phyloP scores from a whole-genome alignment of 169 alveolate species.

The Pseudocohnilembus persalinus region DNA sequence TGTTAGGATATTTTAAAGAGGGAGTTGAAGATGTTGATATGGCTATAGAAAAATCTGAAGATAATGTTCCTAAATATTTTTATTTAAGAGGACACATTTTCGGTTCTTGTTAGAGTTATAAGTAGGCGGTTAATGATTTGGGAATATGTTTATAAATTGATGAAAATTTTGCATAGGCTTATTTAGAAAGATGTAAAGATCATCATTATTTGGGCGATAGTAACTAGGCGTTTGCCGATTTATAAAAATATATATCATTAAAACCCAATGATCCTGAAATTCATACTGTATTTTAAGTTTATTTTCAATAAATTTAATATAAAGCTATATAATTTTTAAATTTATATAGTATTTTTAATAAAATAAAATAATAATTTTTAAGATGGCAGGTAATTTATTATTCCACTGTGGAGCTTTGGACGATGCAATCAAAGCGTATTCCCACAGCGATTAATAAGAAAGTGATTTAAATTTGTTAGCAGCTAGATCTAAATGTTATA shows the following conservation, averaged over 20 bases:
- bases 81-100: conserved; percentile 43
- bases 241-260: conserved; percentile 32
- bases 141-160: conserved; percentile 22
- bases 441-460: conserved; percentile 21
- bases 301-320: too few species aligned
- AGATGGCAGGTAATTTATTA: conserved; percentile 43
- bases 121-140: conserved; percentile 35
- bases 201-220: conserved; percentile 33
- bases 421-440: conserved; percentile 50
- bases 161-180: conserved; percentile 41
- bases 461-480: conserved; percentile 9
- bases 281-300: neutral
- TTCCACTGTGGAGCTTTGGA: conserved; percentile 42
- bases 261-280: conserved; percentile 36
- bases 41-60: conserved; percentile 43
- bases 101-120: conserved; percentile 32
- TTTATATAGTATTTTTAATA: too few species aligned
- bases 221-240: conserved; percentile 32
- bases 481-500: conserved; percentile 31
- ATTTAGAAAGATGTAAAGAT: conserved; percentile 36
- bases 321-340: too few species aligned
- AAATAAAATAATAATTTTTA: neutral
- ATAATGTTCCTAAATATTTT: conserved; percentile 41
- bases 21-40: conserved; percentile 29
- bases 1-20: conserved; percentile 25